These are phyloP conservation scores for Leucocoprinus sp. DNA, from an alignment of 768 basidiomycete genomes.

Conservation along the genomic window DNA sequence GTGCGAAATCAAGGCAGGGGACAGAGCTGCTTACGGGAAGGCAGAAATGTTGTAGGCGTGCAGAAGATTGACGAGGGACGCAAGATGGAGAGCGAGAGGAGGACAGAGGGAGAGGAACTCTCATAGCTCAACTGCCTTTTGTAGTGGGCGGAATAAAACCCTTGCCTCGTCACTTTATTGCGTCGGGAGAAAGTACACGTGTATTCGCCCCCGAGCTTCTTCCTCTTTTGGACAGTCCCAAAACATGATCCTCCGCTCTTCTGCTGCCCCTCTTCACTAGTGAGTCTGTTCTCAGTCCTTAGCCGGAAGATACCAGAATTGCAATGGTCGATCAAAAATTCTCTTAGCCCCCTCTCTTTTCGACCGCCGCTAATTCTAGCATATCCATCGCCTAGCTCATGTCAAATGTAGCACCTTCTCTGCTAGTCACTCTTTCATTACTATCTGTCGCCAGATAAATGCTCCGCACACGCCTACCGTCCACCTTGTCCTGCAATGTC, in stretches of 20 bases:
- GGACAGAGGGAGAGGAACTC: constrained; percentile 20
- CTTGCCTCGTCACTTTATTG: constrained; percentile 34
- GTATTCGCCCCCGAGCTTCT: constrained; percentile 53
- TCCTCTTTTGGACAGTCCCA: constrained; percentile 17
- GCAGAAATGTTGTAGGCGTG: constrained; percentile 2
- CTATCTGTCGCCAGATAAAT: neutral
- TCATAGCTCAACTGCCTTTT: constrained; percentile 30
- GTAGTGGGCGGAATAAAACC: constrained; percentile 38
- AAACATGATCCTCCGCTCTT: neutral
- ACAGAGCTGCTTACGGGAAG: constrained; percentile 12
- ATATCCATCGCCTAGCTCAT: constrained; percentile 3
- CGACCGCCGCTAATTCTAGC: constrained; percentile 2
- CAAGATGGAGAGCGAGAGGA: constrained; percentile 15
- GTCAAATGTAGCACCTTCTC: constrained; percentile 6
- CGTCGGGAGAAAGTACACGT: constrained; percentile 73
- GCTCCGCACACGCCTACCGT: neutral
- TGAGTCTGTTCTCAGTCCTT: neutral
- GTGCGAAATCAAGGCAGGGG: constrained; percentile 5
- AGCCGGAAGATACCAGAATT: too few species aligned
- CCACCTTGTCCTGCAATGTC: neutral
- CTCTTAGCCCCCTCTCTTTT: neutral
- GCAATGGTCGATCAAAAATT: too few species aligned
- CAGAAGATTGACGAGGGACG: constrained; percentile 20
- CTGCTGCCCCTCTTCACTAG: neutral
- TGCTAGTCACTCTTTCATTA: constrained; percentile 4